Conservation (phyloP, 2,329 filamentous ascomycete species). For the Sporothrix phasma region DNA sequence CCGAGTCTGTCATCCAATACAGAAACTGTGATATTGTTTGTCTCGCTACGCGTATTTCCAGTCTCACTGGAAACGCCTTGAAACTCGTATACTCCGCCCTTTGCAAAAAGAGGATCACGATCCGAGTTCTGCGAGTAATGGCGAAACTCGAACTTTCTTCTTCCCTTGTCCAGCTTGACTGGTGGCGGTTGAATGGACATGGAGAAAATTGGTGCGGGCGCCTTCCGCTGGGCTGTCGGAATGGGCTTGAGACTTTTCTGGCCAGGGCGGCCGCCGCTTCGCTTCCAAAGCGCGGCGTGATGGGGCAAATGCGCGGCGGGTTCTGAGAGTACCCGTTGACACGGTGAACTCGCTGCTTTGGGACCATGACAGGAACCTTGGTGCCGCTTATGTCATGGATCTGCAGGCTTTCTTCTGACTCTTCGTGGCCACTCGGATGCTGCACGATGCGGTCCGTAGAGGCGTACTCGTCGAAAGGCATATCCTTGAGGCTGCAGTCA, state of each 20-base stretch:
- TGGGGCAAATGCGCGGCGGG: slow-evolving; percentile 17
- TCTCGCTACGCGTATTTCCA: background rate
- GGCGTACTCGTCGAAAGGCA: slow-evolving; percentile 19
- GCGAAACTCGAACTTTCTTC: slow-evolving; percentile 16
- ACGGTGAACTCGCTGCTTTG: slow-evolving; percentile 24
- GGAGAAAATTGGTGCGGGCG: slow-evolving; percentile 11
- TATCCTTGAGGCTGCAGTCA: slow-evolving; percentile 14
- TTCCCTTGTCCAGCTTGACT: slow-evolving; percentile 3
- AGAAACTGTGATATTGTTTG: background rate
- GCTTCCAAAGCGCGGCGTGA: background rate
- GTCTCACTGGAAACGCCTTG: slow-evolving; percentile 2
- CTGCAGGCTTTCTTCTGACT: slow-evolving; percentile 16
- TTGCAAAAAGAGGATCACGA: background rate
- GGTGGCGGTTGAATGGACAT: slow-evolving; percentile 3
- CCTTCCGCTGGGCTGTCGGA: slow-evolving; percentile 10
- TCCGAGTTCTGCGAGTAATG: slow-evolving; percentile 12
- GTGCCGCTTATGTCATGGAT: slow-evolving; percentile 19
- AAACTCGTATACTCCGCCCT: slow-evolving; percentile 7
- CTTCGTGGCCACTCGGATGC: slow-evolving; percentile 16
- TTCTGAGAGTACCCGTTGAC: slow-evolving; percentile 26
- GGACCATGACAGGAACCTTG: slow-evolving; percentile 23
- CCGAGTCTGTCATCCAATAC: background rate
- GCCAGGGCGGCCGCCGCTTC: slow-evolving; percentile 4
- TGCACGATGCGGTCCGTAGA: slow-evolving; percentile 25
- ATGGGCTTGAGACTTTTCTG: slow-evolving; percentile 14